These are phyloP conservation scores for Metarhizium album DNA, from an alignment of 2,329 filamentous ascomycete genomes.

Conservation along the genomic window DNA sequence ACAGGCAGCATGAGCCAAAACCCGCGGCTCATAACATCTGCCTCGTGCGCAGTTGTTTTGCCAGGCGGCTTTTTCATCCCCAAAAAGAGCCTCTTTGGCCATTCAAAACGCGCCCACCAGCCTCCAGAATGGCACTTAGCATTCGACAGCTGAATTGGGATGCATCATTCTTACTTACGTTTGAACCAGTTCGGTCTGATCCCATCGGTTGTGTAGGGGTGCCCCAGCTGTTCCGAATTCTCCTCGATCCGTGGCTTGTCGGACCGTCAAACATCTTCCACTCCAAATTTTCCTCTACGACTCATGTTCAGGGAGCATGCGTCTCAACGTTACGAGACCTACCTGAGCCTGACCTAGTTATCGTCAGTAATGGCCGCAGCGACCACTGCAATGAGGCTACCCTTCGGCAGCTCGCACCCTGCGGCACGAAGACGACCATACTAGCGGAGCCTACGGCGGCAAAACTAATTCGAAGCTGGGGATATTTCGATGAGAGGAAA, in stretches of 20 bases:
- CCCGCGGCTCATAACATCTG: background rate
- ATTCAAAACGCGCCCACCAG: background rate
- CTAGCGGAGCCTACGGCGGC: constrained; percentile 55
- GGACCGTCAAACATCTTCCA: constrained; percentile 50
- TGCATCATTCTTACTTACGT: constrained; percentile 53
- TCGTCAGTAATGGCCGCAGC: constrained; percentile 37
- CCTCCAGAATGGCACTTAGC: constrained; percentile 45
- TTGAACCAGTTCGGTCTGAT: constrained; percentile 38
- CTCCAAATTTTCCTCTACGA: constrained; percentile 41
- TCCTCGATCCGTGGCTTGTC: constrained; percentile 62
- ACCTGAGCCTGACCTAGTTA: constrained; percentile 32
- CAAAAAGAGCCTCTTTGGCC: background rate
- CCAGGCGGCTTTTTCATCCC: background rate
- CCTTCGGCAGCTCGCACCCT: constrained; percentile 48
- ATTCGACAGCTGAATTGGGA: constrained; percentile 55
- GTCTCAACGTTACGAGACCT: constrained; percentile 39
- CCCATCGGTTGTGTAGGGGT: background rate
- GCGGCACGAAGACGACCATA: constrained; percentile 46
- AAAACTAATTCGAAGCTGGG: constrained; percentile 55
- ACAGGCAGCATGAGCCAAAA: background rate
- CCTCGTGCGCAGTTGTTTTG: background rate
- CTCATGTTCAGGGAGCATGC: constrained; percentile 42
- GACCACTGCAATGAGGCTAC: constrained; percentile 65
- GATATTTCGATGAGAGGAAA: constrained; percentile 49
- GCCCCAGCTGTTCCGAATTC: constrained; percentile 48